A percentile compares a stretch with the other conserved stretches of the same genome.
These are phyloP conservation scores for Neocucurbitaria cava DNA, from an alignment of 2,329 filamentous ascomycete species.

Conservation along the genomic window DNA sequence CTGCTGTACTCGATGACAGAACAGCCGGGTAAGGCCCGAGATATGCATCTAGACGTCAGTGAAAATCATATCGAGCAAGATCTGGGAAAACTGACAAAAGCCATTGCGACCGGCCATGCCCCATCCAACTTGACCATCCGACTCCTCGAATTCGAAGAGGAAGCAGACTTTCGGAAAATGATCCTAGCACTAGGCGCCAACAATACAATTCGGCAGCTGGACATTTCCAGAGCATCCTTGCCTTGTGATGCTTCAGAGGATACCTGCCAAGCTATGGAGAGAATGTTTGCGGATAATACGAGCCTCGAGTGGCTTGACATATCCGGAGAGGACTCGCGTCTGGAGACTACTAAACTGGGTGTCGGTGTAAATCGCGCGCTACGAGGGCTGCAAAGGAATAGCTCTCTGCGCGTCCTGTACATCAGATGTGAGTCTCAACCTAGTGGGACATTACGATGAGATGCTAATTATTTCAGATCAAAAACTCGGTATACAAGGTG, in stretches of 20 bases:
- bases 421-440: slow-evolving; percentile 59
- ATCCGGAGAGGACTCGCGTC: slow-evolving; percentile 72
- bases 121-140: slow-evolving; percentile 71
- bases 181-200: slow-evolving; percentile 68
- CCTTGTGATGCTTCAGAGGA: slow-evolving; percentile 72
- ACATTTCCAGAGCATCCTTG: slow-evolving; percentile 74
- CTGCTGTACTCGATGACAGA: slow-evolving; percentile 69
- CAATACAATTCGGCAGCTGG: slow-evolving; percentile 67
- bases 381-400: slow-evolving; percentile 69
- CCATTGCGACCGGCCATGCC: slow-evolving; percentile 60
- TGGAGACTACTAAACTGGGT: slow-evolving; percentile 74
- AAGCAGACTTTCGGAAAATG: slow-evolving; percentile 68
- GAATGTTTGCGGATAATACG: slow-evolving; percentile 71
- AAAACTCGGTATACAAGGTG: slow-evolving; percentile 72
- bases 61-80: slow-evolving; percentile 65
- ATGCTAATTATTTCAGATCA: slow-evolving; percentile 56
- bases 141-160: slow-evolving; percentile 72
- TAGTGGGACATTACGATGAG: too few species aligned
- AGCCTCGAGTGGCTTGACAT: slow-evolving; percentile 72
- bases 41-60: slow-evolving; percentile 71
- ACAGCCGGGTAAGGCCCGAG: slow-evolving; percentile 57
- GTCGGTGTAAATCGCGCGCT: slow-evolving; percentile 72
- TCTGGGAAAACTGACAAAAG: slow-evolving; percentile 59
- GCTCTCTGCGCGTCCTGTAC: slow-evolving; percentile 65
- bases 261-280: slow-evolving; percentile 68